phyloP scores from a whole-genome alignment of 108 stramenopile genomes.

The Chaetoceros tenuissimus region DNA sequence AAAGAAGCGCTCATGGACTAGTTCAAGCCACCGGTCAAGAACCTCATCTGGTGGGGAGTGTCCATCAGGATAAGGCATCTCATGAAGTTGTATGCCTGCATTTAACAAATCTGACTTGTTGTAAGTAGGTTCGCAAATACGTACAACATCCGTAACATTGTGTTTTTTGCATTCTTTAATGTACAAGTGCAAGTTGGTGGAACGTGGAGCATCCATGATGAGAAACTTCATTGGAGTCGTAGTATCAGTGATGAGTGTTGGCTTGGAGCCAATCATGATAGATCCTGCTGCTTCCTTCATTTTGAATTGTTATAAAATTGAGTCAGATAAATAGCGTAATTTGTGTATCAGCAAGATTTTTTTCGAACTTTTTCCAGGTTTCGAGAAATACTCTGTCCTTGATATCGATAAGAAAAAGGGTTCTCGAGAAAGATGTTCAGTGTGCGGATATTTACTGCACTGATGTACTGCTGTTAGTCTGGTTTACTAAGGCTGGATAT shows the following conservation, averaged over 20 bases:
- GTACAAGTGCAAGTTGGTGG: conserved; percentile 88
- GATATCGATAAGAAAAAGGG: neutral
- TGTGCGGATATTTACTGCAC: no score
- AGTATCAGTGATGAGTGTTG: conserved; percentile 38
- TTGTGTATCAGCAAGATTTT: neutral
- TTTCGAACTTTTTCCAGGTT: neutral
- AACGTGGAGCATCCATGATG: conserved; percentile 97
- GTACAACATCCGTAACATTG: conserved; percentile 87
- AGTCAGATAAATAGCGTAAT: neutral
- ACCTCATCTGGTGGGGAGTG: conserved; percentile 75
- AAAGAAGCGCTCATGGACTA: conserved; percentile 82
- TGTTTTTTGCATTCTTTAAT: conserved; percentile 85
- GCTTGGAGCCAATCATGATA: conserved; percentile 50
- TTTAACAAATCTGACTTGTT: conserved; percentile 47
- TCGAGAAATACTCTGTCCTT: neutral
- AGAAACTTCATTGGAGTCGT: conserved; percentile 69
- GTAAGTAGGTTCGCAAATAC: conserved; percentile 94
- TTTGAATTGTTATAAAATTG: neutral
- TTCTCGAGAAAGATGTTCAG: no score
- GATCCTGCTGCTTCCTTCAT: neutral
- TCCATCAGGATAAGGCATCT: conserved; percentile 96
- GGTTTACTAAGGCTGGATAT: neutral
- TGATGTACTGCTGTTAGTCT: neutral
- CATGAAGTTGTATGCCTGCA: conserved; percentile 85
- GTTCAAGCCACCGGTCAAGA: conserved; percentile 76